A percentile compares a stretch with the other conserved stretches of the same genome.
Conservation (phyloP, 768 basidiomycete genomes). For the Trametes coccinea region DNA sequence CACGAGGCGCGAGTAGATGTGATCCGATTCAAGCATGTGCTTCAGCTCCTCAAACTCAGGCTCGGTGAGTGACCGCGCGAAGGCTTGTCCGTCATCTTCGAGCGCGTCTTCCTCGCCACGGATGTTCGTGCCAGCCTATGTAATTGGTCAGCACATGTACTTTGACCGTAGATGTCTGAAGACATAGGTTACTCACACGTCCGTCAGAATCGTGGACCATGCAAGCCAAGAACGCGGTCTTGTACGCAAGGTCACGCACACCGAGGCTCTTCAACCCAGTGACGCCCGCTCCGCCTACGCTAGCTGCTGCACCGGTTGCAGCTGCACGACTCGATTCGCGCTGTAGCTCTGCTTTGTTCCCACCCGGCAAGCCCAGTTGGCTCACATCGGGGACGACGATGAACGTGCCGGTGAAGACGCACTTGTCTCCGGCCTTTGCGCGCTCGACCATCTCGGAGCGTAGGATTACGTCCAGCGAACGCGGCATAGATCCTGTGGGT, state of each 20-base stretch:
- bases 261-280: constrained; percentile 93
- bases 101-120: constrained; percentile 85
- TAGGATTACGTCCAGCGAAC: constrained; percentile 93
- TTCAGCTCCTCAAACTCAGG: constrained; percentile 95
- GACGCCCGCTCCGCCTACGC: constrained; percentile 78
- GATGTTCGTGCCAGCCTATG: constrained; percentile 80
- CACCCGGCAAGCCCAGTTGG: constrained; percentile 92
- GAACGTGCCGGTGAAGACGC: constrained; percentile 96
- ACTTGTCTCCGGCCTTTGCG: constrained; percentile 99
- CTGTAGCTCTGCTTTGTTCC: constrained; percentile 88
- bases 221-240: constrained; percentile 97
- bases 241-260: constrained; percentile 95
- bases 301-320: constrained; percentile 57
- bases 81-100: constrained; percentile 78
- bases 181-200: constrained; percentile 54
- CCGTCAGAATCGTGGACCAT: constrained; percentile 95
- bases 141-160: not conserved
- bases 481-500: constrained; percentile 97
- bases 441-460: constrained; percentile 95
- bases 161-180: not conserved
- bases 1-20: constrained; percentile 93
- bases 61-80: constrained; percentile 86
- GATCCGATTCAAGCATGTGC: constrained; percentile 90
- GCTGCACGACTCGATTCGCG: constrained; percentile 76
- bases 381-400: constrained; percentile 99